These are phyloP conservation scores for Eustoma russellianum DNA, from an alignment of 257 asterid species.

Conservation along the genomic window DNA sequence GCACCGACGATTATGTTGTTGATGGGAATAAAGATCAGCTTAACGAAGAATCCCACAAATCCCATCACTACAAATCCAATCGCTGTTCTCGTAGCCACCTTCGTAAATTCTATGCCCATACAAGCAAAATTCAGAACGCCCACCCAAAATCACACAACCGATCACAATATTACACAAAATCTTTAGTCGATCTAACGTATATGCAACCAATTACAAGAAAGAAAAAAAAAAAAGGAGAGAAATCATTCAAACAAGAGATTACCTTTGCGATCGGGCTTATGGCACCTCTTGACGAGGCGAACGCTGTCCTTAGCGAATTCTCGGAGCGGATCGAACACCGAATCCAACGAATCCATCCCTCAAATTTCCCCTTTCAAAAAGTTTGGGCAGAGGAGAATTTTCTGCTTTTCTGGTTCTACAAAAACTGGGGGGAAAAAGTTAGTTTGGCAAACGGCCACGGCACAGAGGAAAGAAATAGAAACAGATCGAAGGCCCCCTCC, in stretches of 20 bases:
- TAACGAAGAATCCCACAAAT: constrained; percentile 26
- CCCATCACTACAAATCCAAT: constrained; percentile 29
- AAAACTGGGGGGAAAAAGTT: no score
- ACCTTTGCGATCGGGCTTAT: constrained; percentile 29
- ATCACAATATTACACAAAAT: background rate
- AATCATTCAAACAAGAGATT: background rate
- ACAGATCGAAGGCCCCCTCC: no score
- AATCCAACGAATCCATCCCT: constrained; percentile 20
- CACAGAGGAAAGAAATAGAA: no score
- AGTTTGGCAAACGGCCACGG: no score
- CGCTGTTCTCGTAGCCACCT: constrained; percentile 26
- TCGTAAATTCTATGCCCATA: constrained; percentile 16
- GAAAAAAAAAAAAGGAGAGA: no score
- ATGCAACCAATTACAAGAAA: background rate
- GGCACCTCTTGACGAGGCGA: constrained; percentile 24
- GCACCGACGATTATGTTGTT: constrained; percentile 28
- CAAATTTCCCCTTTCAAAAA: no score
- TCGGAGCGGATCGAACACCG: constrained; percentile 25
- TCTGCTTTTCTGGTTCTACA: no score
- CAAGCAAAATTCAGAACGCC: background rate
- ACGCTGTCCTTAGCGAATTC: constrained; percentile 25
- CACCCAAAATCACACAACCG: background rate
- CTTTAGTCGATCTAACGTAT: background rate
- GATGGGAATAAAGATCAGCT: constrained; percentile 27
- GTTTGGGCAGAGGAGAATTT: no score